Base-by-base conservation (phyloP, 306 rosid species). In the Cicer cuneatum region DNA sequence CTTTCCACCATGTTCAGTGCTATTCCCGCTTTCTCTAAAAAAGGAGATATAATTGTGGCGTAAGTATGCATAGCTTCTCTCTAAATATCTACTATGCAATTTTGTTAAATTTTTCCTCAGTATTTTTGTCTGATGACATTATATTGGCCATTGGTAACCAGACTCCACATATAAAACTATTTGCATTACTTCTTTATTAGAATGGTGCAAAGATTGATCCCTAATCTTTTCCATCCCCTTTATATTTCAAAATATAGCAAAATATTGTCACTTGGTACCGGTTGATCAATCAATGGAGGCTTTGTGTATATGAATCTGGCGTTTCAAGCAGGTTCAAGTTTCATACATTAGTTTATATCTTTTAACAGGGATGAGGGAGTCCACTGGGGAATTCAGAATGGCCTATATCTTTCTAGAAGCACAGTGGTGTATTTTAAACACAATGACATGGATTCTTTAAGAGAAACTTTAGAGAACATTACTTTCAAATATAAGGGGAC, bases 1-100 rank as follows among this genome's bases (percentile, higher is more conserved):
- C 92, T 95, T 29, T 95, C 99, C 78, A 86, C 99, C 80, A 89
- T 89, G 99, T 95, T 95, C 85, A 95, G 99, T 89, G 98, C 98
- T 52, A 95, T 95, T 85, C 99, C 98, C 61, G 97, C 98, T 73
- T 95, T 95, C 85, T 89, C 90, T 62, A 92, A 95, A 75, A 92
- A 89, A 67, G 98, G 99, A 69, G 99, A 95, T 68, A 70, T 95
- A 59, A 83, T 95, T 80, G 99, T 95, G 59, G 99, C 80, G 99
- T 95, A 88, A 90, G 99, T 83, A 74, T 72, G 21, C 69, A 33
- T 69, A 69, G 73, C 73, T 70, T 72, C 59, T 67, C 79, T 42
- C 15, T 63, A 16, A 62, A 42, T 66, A 14, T 76, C 14, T 61
- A 43, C 19, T 65, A 47, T 68, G 62, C 61, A 33, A 46, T 13